phyloP scores from a whole-genome alignment of 106 monocot genomes.

The Vanilla planifolia region DNA sequence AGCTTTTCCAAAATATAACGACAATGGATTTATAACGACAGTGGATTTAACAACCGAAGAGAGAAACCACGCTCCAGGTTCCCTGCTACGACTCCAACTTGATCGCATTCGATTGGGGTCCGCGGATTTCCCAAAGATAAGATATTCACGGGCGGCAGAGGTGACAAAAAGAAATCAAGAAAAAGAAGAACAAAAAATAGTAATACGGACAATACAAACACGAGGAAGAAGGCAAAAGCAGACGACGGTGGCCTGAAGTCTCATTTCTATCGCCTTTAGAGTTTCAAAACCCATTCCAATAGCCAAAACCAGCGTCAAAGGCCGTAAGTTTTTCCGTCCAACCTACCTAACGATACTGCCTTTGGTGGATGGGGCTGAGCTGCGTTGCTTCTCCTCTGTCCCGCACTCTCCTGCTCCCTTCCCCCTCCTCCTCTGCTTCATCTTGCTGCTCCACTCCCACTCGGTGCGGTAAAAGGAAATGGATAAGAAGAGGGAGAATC shows the following conservation, averaged over 20 bases:
- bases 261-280: neutral
- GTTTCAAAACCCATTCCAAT: neutral
- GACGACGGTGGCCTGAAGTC: neutral
- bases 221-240: neutral
- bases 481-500: neutral
- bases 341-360: neutral
- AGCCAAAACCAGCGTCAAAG: neutral
- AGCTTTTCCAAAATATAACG: no score
- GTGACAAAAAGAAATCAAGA: no score
- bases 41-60: no score
- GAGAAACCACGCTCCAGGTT: no score
- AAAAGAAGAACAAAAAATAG: neutral
- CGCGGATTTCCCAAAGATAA: no score
- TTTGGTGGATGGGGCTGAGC: constrained; percentile 25
- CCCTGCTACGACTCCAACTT: no score
- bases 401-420: constrained; percentile 12
- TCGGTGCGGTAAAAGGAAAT: neutral
- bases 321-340: neutral
- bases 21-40: no score
- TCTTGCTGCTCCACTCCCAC: neutral
- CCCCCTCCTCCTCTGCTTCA: constrained; percentile 6
- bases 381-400: constrained; percentile 15
- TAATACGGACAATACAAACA: neutral
- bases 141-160: no score
- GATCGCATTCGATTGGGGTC: no score